A percentile compares a stretch with the other conserved stretches of the same genome.
phyloP scores from a whole-genome alignment of 352 stramenopile genomes.

The Globisporangium megalacanthum region DNA sequence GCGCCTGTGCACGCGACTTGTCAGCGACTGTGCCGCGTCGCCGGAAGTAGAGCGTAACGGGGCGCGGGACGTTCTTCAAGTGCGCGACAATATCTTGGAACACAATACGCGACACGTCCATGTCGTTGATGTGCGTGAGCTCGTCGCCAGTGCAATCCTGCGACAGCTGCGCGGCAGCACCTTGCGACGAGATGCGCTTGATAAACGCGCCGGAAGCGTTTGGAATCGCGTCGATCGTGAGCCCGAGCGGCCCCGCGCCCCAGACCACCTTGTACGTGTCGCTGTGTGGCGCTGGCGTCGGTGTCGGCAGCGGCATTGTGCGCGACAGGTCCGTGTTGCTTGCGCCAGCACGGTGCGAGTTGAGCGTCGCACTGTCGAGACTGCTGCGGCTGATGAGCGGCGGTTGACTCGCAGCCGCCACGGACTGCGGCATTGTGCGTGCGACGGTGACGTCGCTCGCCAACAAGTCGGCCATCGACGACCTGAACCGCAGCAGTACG shows the following conservation, averaged over 20 bases:
- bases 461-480: constrained; percentile 33
- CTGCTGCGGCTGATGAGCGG: constrained; percentile 9
- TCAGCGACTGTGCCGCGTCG: constrained; percentile 21
- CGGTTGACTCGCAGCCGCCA: constrained; percentile 1
- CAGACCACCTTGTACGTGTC: constrained; percentile 80
- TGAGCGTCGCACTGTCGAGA: constrained; percentile 7
- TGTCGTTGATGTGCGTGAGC: constrained; percentile 83
- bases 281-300: constrained; percentile 8
- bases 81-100: constrained; percentile 79
- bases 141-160: constrained; percentile 80
- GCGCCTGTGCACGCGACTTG: constrained; percentile 14
- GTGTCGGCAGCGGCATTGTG: constrained; percentile 18
- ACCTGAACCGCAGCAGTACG: constrained; percentile 62
- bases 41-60: constrained; percentile 75
- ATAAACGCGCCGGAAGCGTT: constrained; percentile 62
- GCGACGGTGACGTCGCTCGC: constrained; percentile 3
- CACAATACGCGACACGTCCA: constrained; percentile 63
- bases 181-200: constrained; percentile 70
- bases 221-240: constrained; percentile 78
- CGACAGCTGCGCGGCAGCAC: constrained; percentile 65
- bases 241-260: constrained; percentile 62
- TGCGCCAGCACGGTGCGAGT: not conserved
- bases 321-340: constrained; percentile 12
- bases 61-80: constrained; percentile 71
- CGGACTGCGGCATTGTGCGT: not conserved